phyloP scores from a whole-genome alignment of 2,329 filamentous ascomycete species.

The Alternaria solani region DNA sequence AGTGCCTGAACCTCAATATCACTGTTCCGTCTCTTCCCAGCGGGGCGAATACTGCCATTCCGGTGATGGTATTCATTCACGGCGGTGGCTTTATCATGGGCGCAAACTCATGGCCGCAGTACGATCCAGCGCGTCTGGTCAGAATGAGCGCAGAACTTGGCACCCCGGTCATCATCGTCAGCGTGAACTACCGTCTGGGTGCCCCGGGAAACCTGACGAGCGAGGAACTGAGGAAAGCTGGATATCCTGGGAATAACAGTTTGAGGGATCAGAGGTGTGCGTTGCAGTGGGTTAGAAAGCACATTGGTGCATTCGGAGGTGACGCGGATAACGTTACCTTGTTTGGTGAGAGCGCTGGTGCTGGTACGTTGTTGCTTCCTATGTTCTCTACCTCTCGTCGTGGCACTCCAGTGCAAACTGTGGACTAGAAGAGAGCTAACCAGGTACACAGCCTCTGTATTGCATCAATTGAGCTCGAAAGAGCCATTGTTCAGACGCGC shows the following conservation, averaged over 20 bases:
- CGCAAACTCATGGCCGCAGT: slow-evolving; percentile 61
- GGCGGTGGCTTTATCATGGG: slow-evolving; percentile 59
- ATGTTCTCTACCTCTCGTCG: neutral
- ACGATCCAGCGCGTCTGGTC: slow-evolving; percentile 56
- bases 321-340: slow-evolving; percentile 45
- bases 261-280: slow-evolving; percentile 44
- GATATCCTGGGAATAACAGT: slow-evolving; percentile 40
- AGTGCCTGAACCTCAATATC: slow-evolving; percentile 62
- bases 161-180: slow-evolving; percentile 54
- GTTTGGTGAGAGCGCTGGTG: slow-evolving; percentile 58
- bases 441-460: slow-evolving; percentile 18
- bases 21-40: slow-evolving; percentile 48
- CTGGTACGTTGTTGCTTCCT: slow-evolving; percentile 38
- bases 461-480: slow-evolving; percentile 29
- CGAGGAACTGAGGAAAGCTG: slow-evolving; percentile 53
- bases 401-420: neutral
- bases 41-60: slow-evolving; percentile 43
- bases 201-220: slow-evolving; percentile 52
- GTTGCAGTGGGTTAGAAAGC: slow-evolving; percentile 43
- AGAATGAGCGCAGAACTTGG: slow-evolving; percentile 52
- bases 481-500: slow-evolving; percentile 31
- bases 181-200: slow-evolving; percentile 42
- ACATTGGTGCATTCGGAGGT: slow-evolving; percentile 48
- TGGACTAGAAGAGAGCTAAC: slow-evolving; percentile 6
- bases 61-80: slow-evolving; percentile 62